phyloP scores from a whole-genome alignment of 345 rosid species.

The Gossypium stocksii region DNA sequence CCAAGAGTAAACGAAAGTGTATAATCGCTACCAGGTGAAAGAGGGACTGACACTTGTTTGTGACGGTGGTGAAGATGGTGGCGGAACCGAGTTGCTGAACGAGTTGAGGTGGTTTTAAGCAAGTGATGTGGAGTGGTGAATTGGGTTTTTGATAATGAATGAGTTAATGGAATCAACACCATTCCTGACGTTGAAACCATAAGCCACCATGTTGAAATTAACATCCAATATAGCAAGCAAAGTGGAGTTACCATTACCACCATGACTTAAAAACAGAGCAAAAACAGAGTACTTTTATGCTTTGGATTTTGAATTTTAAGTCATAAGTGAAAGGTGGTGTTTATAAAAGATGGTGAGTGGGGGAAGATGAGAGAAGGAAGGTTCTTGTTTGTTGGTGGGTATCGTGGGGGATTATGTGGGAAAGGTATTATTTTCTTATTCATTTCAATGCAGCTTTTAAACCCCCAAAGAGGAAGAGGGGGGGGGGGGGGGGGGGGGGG shows the following conservation, averaged over 20 bases:
- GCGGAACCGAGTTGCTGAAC: constrained; percentile 67
- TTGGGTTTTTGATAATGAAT: constrained; percentile 62
- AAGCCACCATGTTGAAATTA: constrained; percentile 21
- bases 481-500: too few species aligned
- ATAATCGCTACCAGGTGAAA: constrained; percentile 89
- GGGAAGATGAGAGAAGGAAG: not conserved
- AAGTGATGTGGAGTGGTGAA: constrained; percentile 65
- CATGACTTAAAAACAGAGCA: not conserved
- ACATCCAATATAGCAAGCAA: constrained; percentile 27
- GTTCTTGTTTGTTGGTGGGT: constrained; percentile 8
- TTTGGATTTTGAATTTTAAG: not conserved
- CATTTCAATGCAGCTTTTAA: not conserved
- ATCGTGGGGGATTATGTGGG: not conserved
- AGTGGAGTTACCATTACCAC: constrained; percentile 31
- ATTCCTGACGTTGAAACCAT: constrained; percentile 24
- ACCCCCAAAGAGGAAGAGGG: too few species aligned
- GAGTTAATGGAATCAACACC: constrained; percentile 49
- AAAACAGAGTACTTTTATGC: not conserved
- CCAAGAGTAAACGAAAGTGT: constrained; percentile 62
- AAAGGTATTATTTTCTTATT: not conserved
- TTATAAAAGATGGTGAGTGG: constrained; percentile 16
- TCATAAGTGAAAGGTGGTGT: not conserved
- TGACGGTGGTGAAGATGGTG: constrained; percentile 20
- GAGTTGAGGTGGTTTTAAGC: constrained; percentile 65
- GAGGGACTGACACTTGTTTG: constrained; percentile 66